Base-by-base conservation (phyloP, 2,329 filamentous ascomycete species). In the Colletotrichum plurivorum region DNA sequence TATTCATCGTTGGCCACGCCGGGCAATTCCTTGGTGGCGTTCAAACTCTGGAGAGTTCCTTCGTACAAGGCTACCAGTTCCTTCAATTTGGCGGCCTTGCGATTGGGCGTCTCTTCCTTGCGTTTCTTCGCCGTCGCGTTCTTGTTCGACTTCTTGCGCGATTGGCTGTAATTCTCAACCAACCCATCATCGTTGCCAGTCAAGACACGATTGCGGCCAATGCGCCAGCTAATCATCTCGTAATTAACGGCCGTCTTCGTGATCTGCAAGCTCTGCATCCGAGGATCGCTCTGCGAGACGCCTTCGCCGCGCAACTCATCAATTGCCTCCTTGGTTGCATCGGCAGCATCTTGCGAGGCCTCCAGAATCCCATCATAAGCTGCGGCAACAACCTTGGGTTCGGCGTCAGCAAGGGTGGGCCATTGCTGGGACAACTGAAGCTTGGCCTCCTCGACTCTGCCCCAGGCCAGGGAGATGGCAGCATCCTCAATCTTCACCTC, bases 231-330 rank as follows among this genome's bases (percentile, higher is more conserved):
- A 65, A 99, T 92, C 80, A 98, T 90, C 73, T 94, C 93, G 79
- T 97, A 98, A 80, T 96, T 97, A 65, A 98, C 94, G 1, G 95
- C 94, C 0, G 97, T 97, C 70, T 93, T 92, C 4, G 95, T 97
- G 67, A 99, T 92, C 73, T 97, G 95, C 53, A 99, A 84, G 74
- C 94, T 91, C 81, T 99, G 96, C 90, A 99, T 94, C 66, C 94
- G 90, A 43, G 89, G 83, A 76, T 99, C 95, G 65, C 94, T 91
- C 78, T 94, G 93, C 22, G 93, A 88, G 15, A 97, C 89, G 1
- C 94, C 93, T 78, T 99, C 96, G 69, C 88, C 90, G 58, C 89
- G 89, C 66, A 98, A 84, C 78, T 98, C 96, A 73, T 98, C 95
- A 69, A 98, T 97, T 12, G 94, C 94, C 74, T 93, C 91, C 80